A percentile compares a stretch with the other conserved stretches of the same genome.
These are phyloP conservation scores for Acer yangbiense DNA, from an alignment of 345 rosid species.

Conservation along the genomic window DNA sequence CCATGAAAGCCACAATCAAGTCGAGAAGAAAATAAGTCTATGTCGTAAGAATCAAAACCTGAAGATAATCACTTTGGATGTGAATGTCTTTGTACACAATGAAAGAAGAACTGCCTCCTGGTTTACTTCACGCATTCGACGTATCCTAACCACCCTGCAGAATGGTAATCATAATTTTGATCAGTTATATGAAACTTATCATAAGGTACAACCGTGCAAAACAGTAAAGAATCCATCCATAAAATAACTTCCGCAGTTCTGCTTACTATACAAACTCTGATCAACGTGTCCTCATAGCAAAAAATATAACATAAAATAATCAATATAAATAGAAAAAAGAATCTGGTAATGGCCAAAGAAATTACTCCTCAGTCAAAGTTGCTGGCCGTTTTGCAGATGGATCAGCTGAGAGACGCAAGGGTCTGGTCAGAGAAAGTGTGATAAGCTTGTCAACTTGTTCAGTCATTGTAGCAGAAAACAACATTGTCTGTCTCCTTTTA, in stretches of 20 bases:
- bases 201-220: not conserved
- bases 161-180: conserved; percentile 18
- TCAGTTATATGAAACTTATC: conserved; percentile 10
- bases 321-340: conserved; percentile 6
- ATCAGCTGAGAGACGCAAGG: conserved; percentile 98
- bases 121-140: conserved; percentile 82
- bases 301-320: conserved; percentile 4
- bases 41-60: conserved; percentile 43
- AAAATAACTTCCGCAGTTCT: conserved; percentile 9
- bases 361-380: conserved; percentile 86
- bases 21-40: not conserved
- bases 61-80: conserved; percentile 83
- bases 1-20: too few species aligned
- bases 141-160: conserved; percentile 88
- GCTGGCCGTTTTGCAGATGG: conserved; percentile 91
- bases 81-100: conserved; percentile 86
- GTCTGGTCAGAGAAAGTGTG: conserved; percentile 85
- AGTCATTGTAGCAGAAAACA: conserved; percentile 98
- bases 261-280: not conserved
- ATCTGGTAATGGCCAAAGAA: conserved; percentile 10
- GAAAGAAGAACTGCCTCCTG: conserved; percentile 96
- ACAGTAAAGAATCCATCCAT: not conserved
- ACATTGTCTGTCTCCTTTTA: conserved; percentile 91
- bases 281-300: conserved; percentile 3
- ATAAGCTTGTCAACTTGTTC: conserved; percentile 92